A percentile compares a stretch with the other conserved stretches of the same genome.
Conservation (phyloP, 129 eudicot genomes). For the Oenanthe sinensis region DNA sequence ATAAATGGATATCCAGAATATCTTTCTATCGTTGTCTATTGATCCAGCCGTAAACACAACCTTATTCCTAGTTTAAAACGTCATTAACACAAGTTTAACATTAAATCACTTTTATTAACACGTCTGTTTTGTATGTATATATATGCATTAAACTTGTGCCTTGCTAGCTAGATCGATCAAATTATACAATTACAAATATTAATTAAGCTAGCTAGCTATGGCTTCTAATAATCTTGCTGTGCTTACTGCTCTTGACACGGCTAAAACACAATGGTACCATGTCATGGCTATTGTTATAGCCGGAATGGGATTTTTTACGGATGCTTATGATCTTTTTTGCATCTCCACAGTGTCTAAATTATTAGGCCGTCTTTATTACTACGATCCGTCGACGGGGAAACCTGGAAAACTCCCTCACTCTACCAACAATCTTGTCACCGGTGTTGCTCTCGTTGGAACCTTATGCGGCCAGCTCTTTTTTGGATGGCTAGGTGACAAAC, state of each 20-base stretch:
- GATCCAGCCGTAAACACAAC: neutral
- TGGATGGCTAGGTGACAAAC: constrained; percentile 57
- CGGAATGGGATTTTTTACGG: constrained; percentile 71
- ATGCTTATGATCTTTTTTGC: constrained; percentile 54
- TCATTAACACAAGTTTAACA: neutral
- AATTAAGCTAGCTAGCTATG: neutral
- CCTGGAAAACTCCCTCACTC: constrained; percentile 44
- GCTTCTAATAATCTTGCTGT: constrained; percentile 30
- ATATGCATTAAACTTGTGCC: neutral
- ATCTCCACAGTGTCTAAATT: constrained; percentile 48
- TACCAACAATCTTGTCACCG: constrained; percentile 32
- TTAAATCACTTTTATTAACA: neutral
- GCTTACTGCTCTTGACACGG: constrained; percentile 51
- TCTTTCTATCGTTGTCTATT: constrained; percentile 1
- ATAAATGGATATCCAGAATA: constrained; percentile 6
- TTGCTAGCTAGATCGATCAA: neutral
- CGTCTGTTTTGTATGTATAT: neutral
- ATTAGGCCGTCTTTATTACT: constrained; percentile 51
- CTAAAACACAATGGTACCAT: constrained; percentile 61
- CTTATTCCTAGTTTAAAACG: constrained; percentile 12
- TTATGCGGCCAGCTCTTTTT: constrained; percentile 45
- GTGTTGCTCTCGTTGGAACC: constrained; percentile 56
- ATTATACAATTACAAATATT: neutral
- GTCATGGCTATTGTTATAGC: constrained; percentile 51
- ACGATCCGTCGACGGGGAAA: constrained; percentile 8